These are phyloP conservation scores for Kodamaea fungicola DNA, from an alignment of 1,139 yeast genomes.

Conservation along the genomic window DNA sequence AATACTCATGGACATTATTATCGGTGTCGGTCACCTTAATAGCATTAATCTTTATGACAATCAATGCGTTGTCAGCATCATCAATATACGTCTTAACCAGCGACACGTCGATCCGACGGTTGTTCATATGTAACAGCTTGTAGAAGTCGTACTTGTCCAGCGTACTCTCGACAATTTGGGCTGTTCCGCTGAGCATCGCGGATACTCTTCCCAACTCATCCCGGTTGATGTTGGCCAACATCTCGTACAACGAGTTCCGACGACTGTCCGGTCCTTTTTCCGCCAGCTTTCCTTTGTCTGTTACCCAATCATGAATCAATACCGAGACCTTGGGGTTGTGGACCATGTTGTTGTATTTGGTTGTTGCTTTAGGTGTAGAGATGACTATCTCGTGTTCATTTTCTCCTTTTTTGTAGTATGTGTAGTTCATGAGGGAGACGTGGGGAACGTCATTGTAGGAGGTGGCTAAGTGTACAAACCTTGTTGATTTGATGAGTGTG, in stretches of 20 bases:
- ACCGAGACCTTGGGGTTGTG: conserved; percentile 74
- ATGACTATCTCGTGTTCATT: conserved; percentile 52
- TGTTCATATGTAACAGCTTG: conserved; percentile 56
- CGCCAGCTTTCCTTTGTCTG: conserved; percentile 37
- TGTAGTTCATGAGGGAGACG: conserved; percentile 85
- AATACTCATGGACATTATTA: conserved; percentile 56
- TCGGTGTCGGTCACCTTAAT: conserved; percentile 83
- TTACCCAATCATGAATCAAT: conserved; percentile 83
- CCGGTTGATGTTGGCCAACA: conserved; percentile 71
- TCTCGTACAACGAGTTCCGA: conserved; percentile 51
- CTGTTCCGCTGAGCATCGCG: conserved; percentile 73
- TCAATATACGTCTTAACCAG: conserved; percentile 52
- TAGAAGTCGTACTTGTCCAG: conserved; percentile 51
- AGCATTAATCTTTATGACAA: conserved; percentile 58
- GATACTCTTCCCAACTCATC: conserved; percentile 72
- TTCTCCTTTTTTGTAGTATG: conserved; percentile 47
- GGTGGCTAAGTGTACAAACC: conserved; percentile 81
- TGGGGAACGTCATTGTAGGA: conserved; percentile 68
- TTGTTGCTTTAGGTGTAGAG: conserved; percentile 66
- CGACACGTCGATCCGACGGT: conserved; percentile 64
- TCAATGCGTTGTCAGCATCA: conserved; percentile 58
- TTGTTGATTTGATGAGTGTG: conserved; percentile 51
- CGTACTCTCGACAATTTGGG: conserved; percentile 47
- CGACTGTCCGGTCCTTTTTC: conserved; percentile 21
- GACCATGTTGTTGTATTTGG: conserved; percentile 63